Evolutionary conservation across 2,329 filamentous ascomycete genomes (phyloP).

Genomic region (Fusarium pseudoanthophilum): DNA sequence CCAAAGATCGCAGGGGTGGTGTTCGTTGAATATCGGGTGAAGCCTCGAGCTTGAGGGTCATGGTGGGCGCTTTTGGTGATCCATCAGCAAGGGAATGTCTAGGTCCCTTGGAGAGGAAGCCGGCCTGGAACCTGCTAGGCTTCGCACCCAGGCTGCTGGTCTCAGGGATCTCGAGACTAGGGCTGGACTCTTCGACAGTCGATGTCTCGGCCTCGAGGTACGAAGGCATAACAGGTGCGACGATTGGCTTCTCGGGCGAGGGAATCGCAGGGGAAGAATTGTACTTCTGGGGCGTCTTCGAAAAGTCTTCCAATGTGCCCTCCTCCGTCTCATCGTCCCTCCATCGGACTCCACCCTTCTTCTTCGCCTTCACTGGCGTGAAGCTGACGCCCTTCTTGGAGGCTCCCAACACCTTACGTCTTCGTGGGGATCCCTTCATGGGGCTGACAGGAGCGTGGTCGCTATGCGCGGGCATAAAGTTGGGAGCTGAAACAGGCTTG

Average conservation of each 20-base stretch:
- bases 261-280: conserved; percentile 64
- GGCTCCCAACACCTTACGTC: conserved; percentile 72
- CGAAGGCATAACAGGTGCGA: conserved; percentile 44
- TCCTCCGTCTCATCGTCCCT: conserved; percentile 87
- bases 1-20: conserved; percentile 62
- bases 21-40: conserved; percentile 46
- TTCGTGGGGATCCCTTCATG: conserved; percentile 80
- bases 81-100: conserved; percentile 60
- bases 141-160: conserved; percentile 56
- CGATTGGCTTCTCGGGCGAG: conserved; percentile 46
- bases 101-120: conserved; percentile 76
- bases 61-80: conserved; percentile 67
- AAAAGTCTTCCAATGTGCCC: conserved; percentile 87
- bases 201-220: conserved; percentile 36
- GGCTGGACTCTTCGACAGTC: conserved; percentile 62
- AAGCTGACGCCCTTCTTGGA: conserved; percentile 79
- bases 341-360: conserved; percentile 88
- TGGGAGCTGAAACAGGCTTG: conserved; percentile 59
- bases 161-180: conserved; percentile 67
- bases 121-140: conserved; percentile 84
- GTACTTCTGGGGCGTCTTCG: conserved; percentile 83
- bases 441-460: conserved; percentile 58
- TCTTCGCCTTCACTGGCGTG: conserved; percentile 80
- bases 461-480: conserved; percentile 50
- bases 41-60: conserved; percentile 68